Evolutionary conservation across 1,139 yeast species (phyloP), one percentile per base, ranked within the genome.

Genomic region (Kodamaea anthophila): DNA sequence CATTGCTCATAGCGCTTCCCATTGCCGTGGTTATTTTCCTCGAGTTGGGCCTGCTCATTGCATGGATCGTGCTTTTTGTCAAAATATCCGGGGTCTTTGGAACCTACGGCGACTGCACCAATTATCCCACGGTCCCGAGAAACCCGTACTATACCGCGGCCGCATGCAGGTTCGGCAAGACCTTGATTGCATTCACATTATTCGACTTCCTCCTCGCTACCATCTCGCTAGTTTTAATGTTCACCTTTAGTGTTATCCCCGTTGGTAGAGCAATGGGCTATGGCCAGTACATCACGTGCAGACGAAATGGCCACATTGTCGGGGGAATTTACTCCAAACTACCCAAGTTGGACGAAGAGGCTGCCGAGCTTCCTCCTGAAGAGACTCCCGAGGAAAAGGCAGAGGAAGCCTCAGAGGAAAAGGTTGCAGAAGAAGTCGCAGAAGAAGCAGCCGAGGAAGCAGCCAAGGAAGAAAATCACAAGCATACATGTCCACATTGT

Each of bases 101-200:
- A 6, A 21, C 26, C 13, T 36, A 24, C 19, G 33, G 32, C n/a
- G 28, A 31, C 6, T 39, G 43, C 29, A 7, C 36, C 3, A 5
- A 7, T 12, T 10, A 5, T 5, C 11, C 6, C 14, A 12, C 9
- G 9, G 11, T 10, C 14, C 13, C 23, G 6, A n/a, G n/a, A n/a
- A n/a, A n/a, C n/a, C 31, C 34, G 10, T 16, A 23, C 2, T 21
- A 25, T 4, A 7, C 15, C 5, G 10, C 28, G 8, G 16, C 19
- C 10, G 26, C 12, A 11, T 39, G 41, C 21, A 26, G 33, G 15
- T 26, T 46, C 8, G 53, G 52, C 4, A 49, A 57, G 35, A 55
- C 60, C 2, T 35, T 49, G 9, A 45, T 55, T 35, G 62, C 63
- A 4, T 51, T 60, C 33, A 44, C 55, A 0, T 49, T 60, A 13